Base-by-base conservation (phyloP, 331 rosid genomes). In the Quercus lobata region DNA sequence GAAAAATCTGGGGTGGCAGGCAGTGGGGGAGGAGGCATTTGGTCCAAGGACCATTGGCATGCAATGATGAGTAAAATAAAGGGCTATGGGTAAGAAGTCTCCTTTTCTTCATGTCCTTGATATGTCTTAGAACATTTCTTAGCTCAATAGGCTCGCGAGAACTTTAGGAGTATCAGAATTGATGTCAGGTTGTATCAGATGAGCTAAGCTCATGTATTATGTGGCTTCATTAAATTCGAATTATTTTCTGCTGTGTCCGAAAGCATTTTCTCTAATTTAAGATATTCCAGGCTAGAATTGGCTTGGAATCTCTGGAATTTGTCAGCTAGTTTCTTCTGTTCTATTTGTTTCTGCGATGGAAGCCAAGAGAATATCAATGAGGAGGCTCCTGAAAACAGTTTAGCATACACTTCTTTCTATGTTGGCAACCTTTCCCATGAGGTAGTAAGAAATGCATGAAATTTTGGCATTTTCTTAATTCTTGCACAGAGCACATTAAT, bases 311-410 rank as follows among this genome's bases (percentile, higher is more conserved):
- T 72, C 57, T 44, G 61, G 76, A 79, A 69, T 24, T 24, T 79
- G 78, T 60, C 65, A 46, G 54, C 55, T 79, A 79, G 17, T 69
- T 41, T 78, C 7, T 8, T 52, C 29, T 18, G 62, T 52, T 72
- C 76, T 54, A 25, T 30, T 73, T 79, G 58, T 74, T 73, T 62
- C 61, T 75, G 77, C 85, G 88, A 88, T 81, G 91, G 84, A 79
- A 86, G 89, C 76, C 86, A 77, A 82, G 89, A 83, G 69, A 79
- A 74, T 62, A 72, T 58, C 32, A 88, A 75, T 60, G 92, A 88
- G 76, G 89, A 88, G 77, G 83, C 89, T 77, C 92, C 92, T 77
- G 92, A 86, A 82, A 86, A 84, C 82, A 84, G 83, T 72, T 85
- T 82, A 52, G 81, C 83, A 44, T 86, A 81, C 80, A 88, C 30